Evolutionary conservation across 352 stramenopile genomes (phyloP).

Genomic region (Pythium rhizo-oryzae): DNA sequence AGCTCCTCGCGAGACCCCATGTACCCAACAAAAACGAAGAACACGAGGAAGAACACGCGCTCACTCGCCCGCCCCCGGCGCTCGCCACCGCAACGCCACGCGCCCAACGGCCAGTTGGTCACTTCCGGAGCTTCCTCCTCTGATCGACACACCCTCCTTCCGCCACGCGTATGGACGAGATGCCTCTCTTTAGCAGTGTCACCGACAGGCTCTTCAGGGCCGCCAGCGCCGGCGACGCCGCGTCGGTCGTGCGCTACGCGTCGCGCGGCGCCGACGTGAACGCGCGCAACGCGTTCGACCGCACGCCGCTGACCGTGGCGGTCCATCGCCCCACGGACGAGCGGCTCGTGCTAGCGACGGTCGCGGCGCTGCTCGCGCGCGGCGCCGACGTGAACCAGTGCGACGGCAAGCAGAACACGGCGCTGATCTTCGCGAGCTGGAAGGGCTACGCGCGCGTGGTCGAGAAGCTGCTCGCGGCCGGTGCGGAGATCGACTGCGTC

Average conservation of each 20-base stretch:
- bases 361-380: constrained; percentile 4
- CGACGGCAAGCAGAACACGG: constrained; percentile 12
- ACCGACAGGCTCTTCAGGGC: constrained; percentile 23
- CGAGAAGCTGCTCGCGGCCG: constrained; percentile 12
- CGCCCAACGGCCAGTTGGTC: too few species aligned
- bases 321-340: not conserved
- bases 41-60: not conserved
- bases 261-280: constrained; percentile 10
- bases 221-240: constrained; percentile 7
- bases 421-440: constrained; percentile 19
- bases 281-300: constrained; percentile 14
- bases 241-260: constrained; percentile 3
- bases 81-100: not conserved
- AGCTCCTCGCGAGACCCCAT: not conserved
- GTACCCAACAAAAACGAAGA: constrained; percentile 3
- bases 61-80: not conserved
- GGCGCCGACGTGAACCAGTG: constrained; percentile 10
- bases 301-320: constrained; percentile 18
- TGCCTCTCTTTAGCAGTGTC: constrained; percentile 14
- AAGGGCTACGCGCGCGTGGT: constrained; percentile 10
- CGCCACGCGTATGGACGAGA: not conserved
- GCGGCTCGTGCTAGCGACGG: constrained; percentile 3
- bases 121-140: too few species aligned
- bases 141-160: not conserved
- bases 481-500: not conserved